Base-by-base conservation (phyloP, 352 stramenopile species). In the Pythium myriotylum region DNA sequence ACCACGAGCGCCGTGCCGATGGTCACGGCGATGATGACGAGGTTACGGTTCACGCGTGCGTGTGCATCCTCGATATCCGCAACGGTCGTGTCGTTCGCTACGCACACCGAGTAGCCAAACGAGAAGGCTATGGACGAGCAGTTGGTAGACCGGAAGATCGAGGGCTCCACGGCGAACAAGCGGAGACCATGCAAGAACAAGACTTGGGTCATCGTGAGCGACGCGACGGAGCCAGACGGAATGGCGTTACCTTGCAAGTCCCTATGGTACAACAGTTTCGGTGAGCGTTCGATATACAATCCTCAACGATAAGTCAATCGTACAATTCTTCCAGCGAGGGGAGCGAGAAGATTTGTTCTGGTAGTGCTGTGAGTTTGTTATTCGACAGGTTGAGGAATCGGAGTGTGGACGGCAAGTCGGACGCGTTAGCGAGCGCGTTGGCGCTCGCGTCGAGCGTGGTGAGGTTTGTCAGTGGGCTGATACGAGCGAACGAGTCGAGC, bases 181-280 rank as follows among this genome's bases (percentile, higher is more conserved):
- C 8, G 17, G 19, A 69, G 53, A 7, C 22, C 3, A 37, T 55
- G 26, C 26, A 69, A 54, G 41, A 69, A 69, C 23, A n/a, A 39
- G 39, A 60, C 20, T 2, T 69, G 39, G 3, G 54, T 14, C 0
- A 54, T 48, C 16, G 37, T 37, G 32, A 63, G 48, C 26, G 47
- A 59, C 6, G 37, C 3, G 4, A 69, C 37, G 8, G 43, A 16
- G 4, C 48, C 57, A 0, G 20, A 9, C 2, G 53, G 20, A 37
- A 69, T 60, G 10, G 62, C 19, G 35, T 69, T 69, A 20, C 47
- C 47, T 2, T 40, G 45, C 13, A 69, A 40, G 29, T 69, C 62
- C 4, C 62, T 69, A 54, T 12, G 45, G 40, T 45, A 14, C 27
- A 54, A 39, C 32, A 33, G 17, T 14, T 42, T n/a, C n/a, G n/a